Evolutionary conservation across 805 yeast species (phyloP), one percentile per base, ranked within the genome.

Genomic region (Millerozyma miso): DNA sequence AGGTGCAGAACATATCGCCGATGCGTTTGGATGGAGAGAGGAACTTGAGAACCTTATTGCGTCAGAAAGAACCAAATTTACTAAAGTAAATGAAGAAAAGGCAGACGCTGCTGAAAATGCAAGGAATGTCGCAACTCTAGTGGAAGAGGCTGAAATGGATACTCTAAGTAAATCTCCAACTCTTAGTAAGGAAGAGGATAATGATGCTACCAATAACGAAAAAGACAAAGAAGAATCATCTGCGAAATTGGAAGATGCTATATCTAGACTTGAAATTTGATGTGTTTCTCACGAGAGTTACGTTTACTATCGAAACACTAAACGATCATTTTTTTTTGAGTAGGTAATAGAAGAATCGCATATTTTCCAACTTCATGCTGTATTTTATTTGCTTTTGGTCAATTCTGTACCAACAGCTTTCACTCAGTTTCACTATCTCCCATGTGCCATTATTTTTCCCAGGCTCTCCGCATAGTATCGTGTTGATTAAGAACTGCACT

Each of bases 271-370:
- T 36, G 43, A 48, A 38, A 48, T 48, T 12, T 45, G 43, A 35
- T n/a, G 14, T 8, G 7, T 15, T 13, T 7, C n/a, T 13, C 7
- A 32, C 7, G n/a, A 8, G 14, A 7, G 7, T 32, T 13, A 32
- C n/a, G n/a, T 8, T 15, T 6, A 7, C 17, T 7, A 13, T 15
- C 17, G 7, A n/a, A 15, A 7, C 14, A 32, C n/a, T 13, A 32
- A 6, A 13, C 14, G 29, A 18, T 49, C 52, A 75, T 47, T 64
- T 72, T 67, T 78, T 81, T 52, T 76, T 69, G 63, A 87, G 88
- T 37, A 88, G 63, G 52, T 95, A 72, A 59, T 83, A 81, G 59
- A 88, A 88, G 59, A 85, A 86, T 46, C 96, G 74, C 96, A 88
- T 88, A 58, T 85, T 88, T 57, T 88, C 96, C 46, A 88, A 62